Evolutionary conservation across 2,329 filamentous ascomycete species (phyloP).

Genomic region (Rutstroemia sp.): DNA sequence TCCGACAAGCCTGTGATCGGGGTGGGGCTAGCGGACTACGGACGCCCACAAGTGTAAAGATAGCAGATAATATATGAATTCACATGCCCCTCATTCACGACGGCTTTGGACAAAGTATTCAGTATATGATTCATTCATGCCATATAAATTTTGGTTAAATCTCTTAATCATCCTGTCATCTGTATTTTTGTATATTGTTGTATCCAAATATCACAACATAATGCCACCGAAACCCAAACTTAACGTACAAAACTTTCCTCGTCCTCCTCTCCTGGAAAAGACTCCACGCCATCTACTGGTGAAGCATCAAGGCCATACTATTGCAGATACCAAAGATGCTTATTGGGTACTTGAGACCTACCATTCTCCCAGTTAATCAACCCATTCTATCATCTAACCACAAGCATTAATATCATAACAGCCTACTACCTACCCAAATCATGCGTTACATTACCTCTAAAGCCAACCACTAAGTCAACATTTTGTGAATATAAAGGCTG

Average conservation of each 20-base stretch:
- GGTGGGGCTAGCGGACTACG: not conserved
- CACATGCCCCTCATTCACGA: too few species aligned
- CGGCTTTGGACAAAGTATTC: too few species aligned
- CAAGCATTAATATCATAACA: conserved; percentile 21
- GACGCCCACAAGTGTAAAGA: too few species aligned
- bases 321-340: conserved; percentile 51
- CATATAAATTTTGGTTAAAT: too few species aligned
- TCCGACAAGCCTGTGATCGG: not conserved
- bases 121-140: not conserved
- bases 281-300: conserved; percentile 47
- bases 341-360: conserved; percentile 58
- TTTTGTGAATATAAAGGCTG: conserved; percentile 56
- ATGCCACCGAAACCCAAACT: conserved; percentile 38
- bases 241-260: conserved; percentile 50
- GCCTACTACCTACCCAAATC: conserved; percentile 53
- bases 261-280: conserved; percentile 49
- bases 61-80: too few species aligned
- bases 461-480: conserved; percentile 36
- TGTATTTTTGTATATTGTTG: not conserved
- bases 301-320: conserved; percentile 44
- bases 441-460: conserved; percentile 40
- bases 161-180: not conserved
- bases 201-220: conserved; percentile 7
- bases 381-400: not conserved
- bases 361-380: conserved; percentile 46